These are phyloP conservation scores for Noccaea caerulescens DNA, from an alignment of 345 rosid genomes.

Conservation along the genomic window DNA sequence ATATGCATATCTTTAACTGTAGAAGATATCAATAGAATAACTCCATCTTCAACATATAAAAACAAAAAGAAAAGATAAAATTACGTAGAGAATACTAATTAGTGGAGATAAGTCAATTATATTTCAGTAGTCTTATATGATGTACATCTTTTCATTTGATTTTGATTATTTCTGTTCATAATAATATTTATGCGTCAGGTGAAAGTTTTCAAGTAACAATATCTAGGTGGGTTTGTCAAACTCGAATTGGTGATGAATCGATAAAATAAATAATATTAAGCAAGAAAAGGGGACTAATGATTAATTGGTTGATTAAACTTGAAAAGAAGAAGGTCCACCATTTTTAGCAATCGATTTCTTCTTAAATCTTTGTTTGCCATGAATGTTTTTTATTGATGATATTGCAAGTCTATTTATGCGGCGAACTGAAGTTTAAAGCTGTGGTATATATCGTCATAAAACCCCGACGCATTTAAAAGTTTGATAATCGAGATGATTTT, in stretches of 20 bases:
- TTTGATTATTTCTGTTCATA: slow-evolving; percentile 26
- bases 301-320: slow-evolving; percentile 47
- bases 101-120: background rate
- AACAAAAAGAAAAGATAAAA: background rate
- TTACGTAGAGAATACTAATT: background rate
- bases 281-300: slow-evolving; percentile 42
- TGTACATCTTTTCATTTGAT: slow-evolving; percentile 20
- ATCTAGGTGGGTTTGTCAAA: slow-evolving; percentile 25
- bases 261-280: slow-evolving; percentile 24
- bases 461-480: background rate
- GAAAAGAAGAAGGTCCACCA: slow-evolving; percentile 51
- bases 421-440: slow-evolving; percentile 37
- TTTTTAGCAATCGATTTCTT: slow-evolving; percentile 43
- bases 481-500: background rate
- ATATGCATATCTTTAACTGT: background rate
- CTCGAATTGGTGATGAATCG: slow-evolving; percentile 39
- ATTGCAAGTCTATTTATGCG: slow-evolving; percentile 44
- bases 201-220: slow-evolving; percentile 5
- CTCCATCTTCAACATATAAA: background rate
- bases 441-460: slow-evolving; percentile 29
- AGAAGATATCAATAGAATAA: slow-evolving; percentile 1
- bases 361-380: slow-evolving; percentile 43
- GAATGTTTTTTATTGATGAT: slow-evolving; percentile 29
- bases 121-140: slow-evolving; percentile 21
- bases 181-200: slow-evolving; percentile 9